A percentile compares a stretch with the other conserved stretches of the same genome.
phyloP scores from a whole-genome alignment of 2,329 filamentous ascomycete species.

The Iodosphaeria phyllophila region DNA sequence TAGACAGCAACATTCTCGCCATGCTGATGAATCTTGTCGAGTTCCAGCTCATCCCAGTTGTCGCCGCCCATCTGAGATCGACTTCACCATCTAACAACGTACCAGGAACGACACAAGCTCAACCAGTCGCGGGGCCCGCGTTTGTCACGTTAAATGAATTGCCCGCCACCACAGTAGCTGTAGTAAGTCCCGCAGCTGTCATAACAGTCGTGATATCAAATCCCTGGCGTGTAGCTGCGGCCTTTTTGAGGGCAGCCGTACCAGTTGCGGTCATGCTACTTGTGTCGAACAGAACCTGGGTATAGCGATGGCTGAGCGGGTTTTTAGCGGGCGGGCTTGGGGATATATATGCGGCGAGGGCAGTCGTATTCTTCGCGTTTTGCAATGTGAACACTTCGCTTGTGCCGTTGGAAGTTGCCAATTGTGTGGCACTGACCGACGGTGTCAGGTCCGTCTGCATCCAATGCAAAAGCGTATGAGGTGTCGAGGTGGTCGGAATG shows the following conservation, averaged over 20 bases:
- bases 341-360: conserved; percentile 15
- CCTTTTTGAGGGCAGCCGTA: conserved; percentile 10
- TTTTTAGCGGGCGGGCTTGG: conserved; percentile 18
- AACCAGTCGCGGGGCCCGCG: conserved; percentile 14
- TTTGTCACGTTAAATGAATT: conserved; percentile 21
- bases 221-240: conserved; percentile 12
- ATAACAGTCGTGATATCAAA: conserved; percentile 15
- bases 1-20: too few species aligned
- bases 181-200: conserved; percentile 11
- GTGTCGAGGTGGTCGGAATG: neutral
- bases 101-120: too few species aligned
- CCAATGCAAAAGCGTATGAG: conserved; percentile 1
- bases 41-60: too few species aligned
- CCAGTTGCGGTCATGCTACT: conserved; percentile 9
- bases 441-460: conserved; percentile 1
- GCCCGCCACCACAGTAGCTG: conserved; percentile 16
- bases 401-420: too few species aligned
- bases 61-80: too few species aligned
- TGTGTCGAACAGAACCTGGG: conserved; percentile 20
- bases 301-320: conserved; percentile 20
- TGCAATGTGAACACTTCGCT: conserved; percentile 14
- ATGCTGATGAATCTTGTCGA: too few species aligned
- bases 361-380: conserved; percentile 10
- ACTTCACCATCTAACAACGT: too few species aligned
- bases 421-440: neutral